phyloP scores from a whole-genome alignment of 805 yeast genomes.

The Metschnikowia lachancei region DNA sequence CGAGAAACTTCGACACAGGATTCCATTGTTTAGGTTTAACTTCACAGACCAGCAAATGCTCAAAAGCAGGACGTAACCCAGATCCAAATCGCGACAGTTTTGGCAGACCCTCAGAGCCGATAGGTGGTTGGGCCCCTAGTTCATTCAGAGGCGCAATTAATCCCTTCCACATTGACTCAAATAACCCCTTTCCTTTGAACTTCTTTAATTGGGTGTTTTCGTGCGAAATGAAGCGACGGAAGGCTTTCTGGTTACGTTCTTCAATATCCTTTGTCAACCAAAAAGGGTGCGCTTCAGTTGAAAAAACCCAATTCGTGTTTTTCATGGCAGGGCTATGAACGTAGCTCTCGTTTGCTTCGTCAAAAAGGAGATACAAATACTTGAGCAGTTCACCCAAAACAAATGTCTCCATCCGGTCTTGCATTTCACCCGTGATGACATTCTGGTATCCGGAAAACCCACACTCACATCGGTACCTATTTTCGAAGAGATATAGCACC shows the following conservation, averaged over 20 bases:
- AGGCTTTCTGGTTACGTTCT: slow-evolving; percentile 7
- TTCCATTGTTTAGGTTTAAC: slow-evolving; percentile 24
- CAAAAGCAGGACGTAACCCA: slow-evolving; percentile 14
- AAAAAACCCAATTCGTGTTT: slow-evolving; percentile 58
- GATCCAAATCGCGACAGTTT: slow-evolving; percentile 15
- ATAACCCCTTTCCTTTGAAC: slow-evolving; percentile 5
- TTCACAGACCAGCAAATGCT: slow-evolving; percentile 30
- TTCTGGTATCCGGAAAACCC: slow-evolving; percentile 81
- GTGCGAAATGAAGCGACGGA: slow-evolving; percentile 7
- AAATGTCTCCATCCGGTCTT: slow-evolving; percentile 89
- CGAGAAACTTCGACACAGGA: slow-evolving; percentile 18
- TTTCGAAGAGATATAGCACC: slow-evolving; percentile 53
- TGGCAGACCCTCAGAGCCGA: not conserved
- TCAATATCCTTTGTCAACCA: slow-evolving; percentile 53
- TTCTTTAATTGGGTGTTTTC: slow-evolving; percentile 8
- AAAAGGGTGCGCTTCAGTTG: slow-evolving; percentile 91
- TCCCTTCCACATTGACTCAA: slow-evolving; percentile 15
- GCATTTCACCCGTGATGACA: slow-evolving; percentile 56
- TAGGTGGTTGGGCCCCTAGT: not conserved
- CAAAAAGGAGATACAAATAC: slow-evolving; percentile 77
- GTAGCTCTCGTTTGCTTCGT: slow-evolving; percentile 51
- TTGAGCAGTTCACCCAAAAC: slow-evolving; percentile 85
- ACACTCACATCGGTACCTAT: slow-evolving; percentile 57
- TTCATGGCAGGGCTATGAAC: slow-evolving; percentile 36
- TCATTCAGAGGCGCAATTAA: slow-evolving; percentile 7